These are phyloP conservation scores for Fusarium cicatricum DNA, from an alignment of 2,329 filamentous ascomycete species.

Conservation along the genomic window DNA sequence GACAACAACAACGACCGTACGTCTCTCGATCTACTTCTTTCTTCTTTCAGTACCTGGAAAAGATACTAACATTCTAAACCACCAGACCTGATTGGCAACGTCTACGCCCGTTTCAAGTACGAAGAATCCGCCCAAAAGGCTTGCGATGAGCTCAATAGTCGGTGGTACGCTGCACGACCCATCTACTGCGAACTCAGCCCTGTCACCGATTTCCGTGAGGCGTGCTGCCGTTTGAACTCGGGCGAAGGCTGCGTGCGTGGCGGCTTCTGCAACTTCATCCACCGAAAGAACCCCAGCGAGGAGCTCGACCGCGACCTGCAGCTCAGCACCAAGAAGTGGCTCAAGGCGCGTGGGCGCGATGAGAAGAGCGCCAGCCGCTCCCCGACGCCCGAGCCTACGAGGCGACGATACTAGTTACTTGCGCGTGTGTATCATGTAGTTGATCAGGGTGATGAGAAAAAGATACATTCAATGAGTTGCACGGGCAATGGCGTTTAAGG, in stretches of 20 bases:
- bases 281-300: conserved; percentile 90
- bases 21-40: conserved; percentile 47
- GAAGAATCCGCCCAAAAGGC: conserved; percentile 94
- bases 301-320: conserved; percentile 90
- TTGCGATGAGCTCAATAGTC: conserved; percentile 90
- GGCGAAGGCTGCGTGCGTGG: conserved; percentile 96
- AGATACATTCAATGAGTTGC: conserved; percentile 24
- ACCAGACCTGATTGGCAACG: conserved; percentile 93
- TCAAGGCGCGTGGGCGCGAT: conserved; percentile 84
- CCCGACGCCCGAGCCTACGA: conserved; percentile 84
- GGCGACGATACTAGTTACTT: conserved; percentile 69
- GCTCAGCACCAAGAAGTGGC: conserved; percentile 94
- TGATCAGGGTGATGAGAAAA: conserved; percentile 5
- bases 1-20: conserved; percentile 98
- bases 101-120: conserved; percentile 99
- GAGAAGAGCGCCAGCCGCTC: conserved; percentile 82
- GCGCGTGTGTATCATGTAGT: conserved; percentile 5
- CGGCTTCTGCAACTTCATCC: conserved; percentile 99
- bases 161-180: conserved; percentile 96
- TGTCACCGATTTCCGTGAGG: conserved; percentile 97
- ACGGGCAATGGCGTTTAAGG: conserved; percentile 42
- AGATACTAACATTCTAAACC: conserved; percentile 33
- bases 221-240: conserved; percentile 92
- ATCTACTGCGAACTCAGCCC: conserved; percentile 98
- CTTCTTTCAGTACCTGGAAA: not conserved